Percentiles rank a stretch among this genome's conserved stretches.
Conservation (phyloP, 169 alveolate genomes). For the Babesia caballi region DNA sequence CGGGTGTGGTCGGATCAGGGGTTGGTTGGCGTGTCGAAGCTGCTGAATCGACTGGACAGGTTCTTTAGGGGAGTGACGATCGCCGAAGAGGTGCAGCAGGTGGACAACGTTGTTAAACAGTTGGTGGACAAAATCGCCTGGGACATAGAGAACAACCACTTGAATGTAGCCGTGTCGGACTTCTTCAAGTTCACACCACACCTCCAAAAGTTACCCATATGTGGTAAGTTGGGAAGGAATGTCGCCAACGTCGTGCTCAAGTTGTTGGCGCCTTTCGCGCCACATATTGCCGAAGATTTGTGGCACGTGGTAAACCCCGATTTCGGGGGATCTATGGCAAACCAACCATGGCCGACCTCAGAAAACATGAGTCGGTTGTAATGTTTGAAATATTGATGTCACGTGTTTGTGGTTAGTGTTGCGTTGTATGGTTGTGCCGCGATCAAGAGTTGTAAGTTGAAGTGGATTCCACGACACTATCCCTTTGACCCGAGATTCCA, state of each 20-base stretch:
- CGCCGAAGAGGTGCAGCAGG: background rate
- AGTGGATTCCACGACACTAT: too few relatives aligned
- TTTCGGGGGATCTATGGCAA: background rate
- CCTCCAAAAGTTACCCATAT: background rate
- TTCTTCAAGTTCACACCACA: constrained; percentile 27
- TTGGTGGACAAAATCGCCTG: constrained; percentile 55
- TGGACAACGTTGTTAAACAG: constrained; percentile 7
- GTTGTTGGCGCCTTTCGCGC: constrained; percentile 78
- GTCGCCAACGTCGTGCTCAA: constrained; percentile 49
- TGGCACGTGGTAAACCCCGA: constrained; percentile 59
- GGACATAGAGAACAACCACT: constrained; percentile 63
- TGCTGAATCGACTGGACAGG: constrained; percentile 36
- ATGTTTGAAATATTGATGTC: too few relatives aligned
- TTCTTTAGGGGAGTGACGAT: constrained; percentile 37
- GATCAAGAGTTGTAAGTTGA: too few relatives aligned
- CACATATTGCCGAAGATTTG: constrained; percentile 80
- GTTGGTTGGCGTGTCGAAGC: constrained; percentile 64
- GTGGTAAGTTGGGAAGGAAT: constrained; percentile 35
- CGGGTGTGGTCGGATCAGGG: constrained; percentile 75
- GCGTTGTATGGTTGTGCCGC: too few relatives aligned
- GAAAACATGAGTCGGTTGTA: background rate
- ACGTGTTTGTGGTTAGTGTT: too few relatives aligned
- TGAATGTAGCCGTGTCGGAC: constrained; percentile 66
- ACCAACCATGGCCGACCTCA: background rate
- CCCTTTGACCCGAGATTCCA: too few relatives aligned